Evolutionary conservation across 1,284 basidiomycete genomes (phyloP), one percentile per base, ranked within the genome.

Genomic region (Sanghuangporus weigelae): DNA sequence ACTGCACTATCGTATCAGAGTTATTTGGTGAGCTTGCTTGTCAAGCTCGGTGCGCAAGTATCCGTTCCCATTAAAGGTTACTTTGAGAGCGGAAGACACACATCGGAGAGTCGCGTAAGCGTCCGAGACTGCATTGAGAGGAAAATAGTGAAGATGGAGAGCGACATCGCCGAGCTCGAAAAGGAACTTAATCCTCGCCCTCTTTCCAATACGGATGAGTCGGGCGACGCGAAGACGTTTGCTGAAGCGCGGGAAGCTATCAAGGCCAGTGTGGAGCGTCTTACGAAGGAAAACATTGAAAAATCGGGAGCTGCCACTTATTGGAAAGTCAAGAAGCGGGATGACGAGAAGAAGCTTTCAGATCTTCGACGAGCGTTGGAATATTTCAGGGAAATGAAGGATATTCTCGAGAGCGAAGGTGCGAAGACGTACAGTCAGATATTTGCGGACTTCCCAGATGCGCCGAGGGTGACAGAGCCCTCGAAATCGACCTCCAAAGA

Each of bases 381-480:
- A 0, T 82, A 78, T 66, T 71, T 79, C 40, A 44, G 65, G 7
- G 74, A 77, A 57, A 71, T 77, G 8, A 73, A 78, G 63, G 60
- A 68, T n/a, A 59, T 76, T 3, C 72, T 84, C 1, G 59, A 71
- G 7, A 70, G 74, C 5, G 70, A 72, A n/a, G 74, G 74, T 5
- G 82, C 81, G 19, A 81, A 82, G 67, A 73, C 76, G 0, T 81
- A 79, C 77, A 70, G 71, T 7, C 77, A 79, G 39, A 49, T 81
- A 14, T 74, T 76, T 58, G 74, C 78, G 0, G 71, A 75, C n/a
- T 63, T 65, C 12, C 44, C 46, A 16, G 23, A 50, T 62, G 64
- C 19, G 19, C 46, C 23, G n/a, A 31, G 3, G 19, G n/a, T 23
- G 11, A 10, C 21, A 58, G n/a, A 16, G 16, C 53, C 39, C 26